Percentiles rank a stretch among this genome's conserved stretches.
Evolutionary conservation across 2,329 filamentous ascomycete genomes (phyloP).

Genomic region (Trichoderma guizhouense): DNA sequence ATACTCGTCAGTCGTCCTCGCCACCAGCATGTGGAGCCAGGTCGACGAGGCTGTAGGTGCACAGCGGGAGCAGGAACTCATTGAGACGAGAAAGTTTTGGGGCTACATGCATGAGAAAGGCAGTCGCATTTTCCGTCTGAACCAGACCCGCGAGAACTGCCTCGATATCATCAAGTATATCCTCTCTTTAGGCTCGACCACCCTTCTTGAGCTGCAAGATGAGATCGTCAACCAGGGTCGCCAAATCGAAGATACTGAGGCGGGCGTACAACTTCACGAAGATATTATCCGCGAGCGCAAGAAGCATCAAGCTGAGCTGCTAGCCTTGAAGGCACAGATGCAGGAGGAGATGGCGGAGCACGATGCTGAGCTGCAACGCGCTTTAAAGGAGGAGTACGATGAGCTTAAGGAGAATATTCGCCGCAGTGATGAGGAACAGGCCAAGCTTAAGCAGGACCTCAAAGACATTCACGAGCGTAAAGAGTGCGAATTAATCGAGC

Average conservation of each 20-base stretch:
- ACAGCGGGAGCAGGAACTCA: background rate
- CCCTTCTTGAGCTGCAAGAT: background rate
- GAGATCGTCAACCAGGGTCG: background rate
- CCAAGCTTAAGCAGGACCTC: background rate
- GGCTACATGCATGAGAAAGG: background rate
- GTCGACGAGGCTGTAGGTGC: background rate
- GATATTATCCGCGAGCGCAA: background rate
- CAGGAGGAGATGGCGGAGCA: background rate
- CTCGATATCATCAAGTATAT: background rate
- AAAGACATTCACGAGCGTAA: background rate
- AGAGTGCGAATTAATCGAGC: background rate
- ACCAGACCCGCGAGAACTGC: background rate
- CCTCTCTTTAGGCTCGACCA: background rate
- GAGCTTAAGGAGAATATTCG: background rate
- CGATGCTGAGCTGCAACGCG: background rate
- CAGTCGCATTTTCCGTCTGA: rapidly evolving
- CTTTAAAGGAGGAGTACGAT: background rate
- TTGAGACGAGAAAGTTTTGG: background rate
- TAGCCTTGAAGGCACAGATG: background rate
- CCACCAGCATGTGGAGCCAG: background rate
- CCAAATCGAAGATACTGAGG: background rate
- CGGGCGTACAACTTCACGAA: background rate
- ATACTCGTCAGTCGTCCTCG: background rate
- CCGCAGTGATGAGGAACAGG: background rate
- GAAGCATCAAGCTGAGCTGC: background rate